phyloP scores from a whole-genome alignment of 2,329 filamentous ascomycete species.

The Diplodia sapinea region DNA sequence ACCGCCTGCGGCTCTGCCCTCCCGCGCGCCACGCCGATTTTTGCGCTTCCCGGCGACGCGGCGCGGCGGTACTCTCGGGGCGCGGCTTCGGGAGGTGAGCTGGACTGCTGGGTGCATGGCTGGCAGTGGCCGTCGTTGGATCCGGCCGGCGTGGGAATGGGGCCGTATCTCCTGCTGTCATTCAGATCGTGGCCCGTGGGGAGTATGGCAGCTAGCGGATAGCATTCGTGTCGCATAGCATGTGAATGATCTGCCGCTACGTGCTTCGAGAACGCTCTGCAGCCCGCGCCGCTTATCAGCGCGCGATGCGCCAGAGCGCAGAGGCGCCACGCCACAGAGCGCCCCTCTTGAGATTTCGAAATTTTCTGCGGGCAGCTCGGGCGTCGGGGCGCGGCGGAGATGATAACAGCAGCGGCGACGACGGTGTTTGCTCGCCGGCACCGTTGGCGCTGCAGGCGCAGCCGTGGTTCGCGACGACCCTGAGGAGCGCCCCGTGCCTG shows the following conservation, averaged over 20 bases:
- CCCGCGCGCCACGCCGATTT: not conserved
- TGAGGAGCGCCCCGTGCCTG: not conserved
- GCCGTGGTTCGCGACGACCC: not conserved
- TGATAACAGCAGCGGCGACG: too few relatives aligned
- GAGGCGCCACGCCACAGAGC: not conserved
- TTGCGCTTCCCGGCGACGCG: not conserved
- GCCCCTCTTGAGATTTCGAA: slow-evolving; percentile 6
- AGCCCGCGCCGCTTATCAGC: slow-evolving; percentile 27
- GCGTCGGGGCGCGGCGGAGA: not conserved
- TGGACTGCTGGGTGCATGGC: not conserved
- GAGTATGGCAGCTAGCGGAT: not conserved
- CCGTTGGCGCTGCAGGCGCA: not conserved
- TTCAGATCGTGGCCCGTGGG: slow-evolving; percentile 22
- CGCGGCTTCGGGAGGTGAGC: not conserved
- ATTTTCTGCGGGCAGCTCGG: slow-evolving; percentile 6
- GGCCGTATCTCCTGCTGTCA: slow-evolving; percentile 29
- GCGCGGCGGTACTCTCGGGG: slow-evolving; percentile 16
- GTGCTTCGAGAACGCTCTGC: slow-evolving; percentile 29
- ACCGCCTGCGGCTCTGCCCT: not conserved
- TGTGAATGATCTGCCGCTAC: slow-evolving; percentile 29
- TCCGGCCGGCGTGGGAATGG: slow-evolving; percentile 22
- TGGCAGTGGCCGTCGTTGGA: slow-evolving; percentile 6
- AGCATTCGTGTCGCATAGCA: slow-evolving; percentile 26
- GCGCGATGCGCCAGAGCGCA: not conserved
- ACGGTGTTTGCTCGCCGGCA: not conserved